Base-by-base conservation (phyloP, 1,139 yeast genomes). In the Candida anutae region DNA sequence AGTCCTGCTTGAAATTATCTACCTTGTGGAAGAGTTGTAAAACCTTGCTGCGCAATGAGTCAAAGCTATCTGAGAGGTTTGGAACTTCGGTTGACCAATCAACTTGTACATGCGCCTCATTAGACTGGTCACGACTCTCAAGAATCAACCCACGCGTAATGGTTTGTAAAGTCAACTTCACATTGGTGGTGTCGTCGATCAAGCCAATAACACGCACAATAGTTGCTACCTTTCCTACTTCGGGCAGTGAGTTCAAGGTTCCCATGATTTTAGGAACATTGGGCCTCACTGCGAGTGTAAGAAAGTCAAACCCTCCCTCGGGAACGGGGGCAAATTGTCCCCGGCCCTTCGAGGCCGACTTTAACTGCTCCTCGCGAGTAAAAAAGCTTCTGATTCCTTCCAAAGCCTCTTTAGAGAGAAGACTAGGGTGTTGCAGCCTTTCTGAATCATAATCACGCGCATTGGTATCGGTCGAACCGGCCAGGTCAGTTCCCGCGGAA, bases 91-190 rank as follows among this genome's bases (percentile, higher is more conserved):
- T 20, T 20, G 38, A 46, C 50, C 55, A 55, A 8, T 17, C 19
- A 8, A 17, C 8, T 17, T 47, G 50, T 18, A 53, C 40, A 23
- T 46, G 38, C 10, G 43, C 49, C 46, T 59, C 65, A 39, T 53
- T 63, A 11, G 36, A 29, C 23, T 36, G 32, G 19, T 16, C 27
- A 15, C 33, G 22, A 16, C 15, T 28, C 31, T 55, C 35, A 14
- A 40, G 42, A 13, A 6, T 13, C 12, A 39, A 26, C 4, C 72
- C 79, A 35, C 83, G 55, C 1, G 63, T 47, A n/a, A 74, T 38
- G 0, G 80, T 78, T 39, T 69, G 75, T 29, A 77, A 58, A 0
- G 77, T 65, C 24, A 77, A 39, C 15, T 62, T 58, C 25, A 74
- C 53, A 25, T 55, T 58, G 30, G 61, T 60, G 17, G 64, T 55